Conservation (phyloP, 1,284 basidiomycete genomes). For the Sphagnurus paluster region DNA sequence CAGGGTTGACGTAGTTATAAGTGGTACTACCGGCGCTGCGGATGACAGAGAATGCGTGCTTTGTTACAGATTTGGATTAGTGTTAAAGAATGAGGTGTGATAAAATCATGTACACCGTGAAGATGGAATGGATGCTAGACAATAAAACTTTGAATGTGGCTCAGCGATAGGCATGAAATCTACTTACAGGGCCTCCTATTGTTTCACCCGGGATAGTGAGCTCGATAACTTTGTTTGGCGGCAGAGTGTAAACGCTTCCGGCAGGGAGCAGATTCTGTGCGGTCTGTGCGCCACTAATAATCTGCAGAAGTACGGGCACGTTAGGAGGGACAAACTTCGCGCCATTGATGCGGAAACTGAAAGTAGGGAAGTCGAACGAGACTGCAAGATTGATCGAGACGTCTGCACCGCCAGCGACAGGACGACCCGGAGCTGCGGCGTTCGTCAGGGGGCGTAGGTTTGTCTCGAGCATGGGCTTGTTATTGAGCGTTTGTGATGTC, state of each 20-base stretch:
- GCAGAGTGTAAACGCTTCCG: slow-evolving; percentile 24
- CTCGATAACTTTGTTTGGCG: slow-evolving; percentile 25
- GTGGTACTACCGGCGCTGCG: too few relatives aligned
- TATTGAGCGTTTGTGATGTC: slow-evolving; percentile 7
- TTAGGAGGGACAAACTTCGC: slow-evolving; percentile 18
- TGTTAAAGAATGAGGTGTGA: too few relatives aligned
- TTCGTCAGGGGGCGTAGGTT: slow-evolving; percentile 23
- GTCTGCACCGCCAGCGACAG: slow-evolving; percentile 25
- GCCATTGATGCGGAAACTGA: slow-evolving; percentile 16
- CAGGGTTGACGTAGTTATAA: too few relatives aligned
- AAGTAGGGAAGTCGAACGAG: slow-evolving; percentile 13
- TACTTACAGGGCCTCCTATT: slow-evolving; percentile 24
- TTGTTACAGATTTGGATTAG: too few relatives aligned
- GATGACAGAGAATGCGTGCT: too few relatives aligned
- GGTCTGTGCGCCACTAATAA: slow-evolving; percentile 20
- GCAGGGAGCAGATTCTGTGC: slow-evolving; percentile 24
- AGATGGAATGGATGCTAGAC: too few relatives aligned
- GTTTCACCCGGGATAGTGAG: slow-evolving; percentile 23
- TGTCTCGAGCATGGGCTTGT: slow-evolving; percentile 24
- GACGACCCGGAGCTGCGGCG: slow-evolving; percentile 23
- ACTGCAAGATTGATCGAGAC: slow-evolving; percentile 23
- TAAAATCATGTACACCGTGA: too few relatives aligned
- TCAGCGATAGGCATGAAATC: too few relatives aligned
- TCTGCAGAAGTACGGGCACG: slow-evolving; percentile 27
- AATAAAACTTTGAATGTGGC: too few relatives aligned